Percentiles rank a stretch among this genome's conserved stretches.
phyloP scores from a whole-genome alignment of 768 basidiomycete genomes.

The Naganishia vishniacii region DNA sequence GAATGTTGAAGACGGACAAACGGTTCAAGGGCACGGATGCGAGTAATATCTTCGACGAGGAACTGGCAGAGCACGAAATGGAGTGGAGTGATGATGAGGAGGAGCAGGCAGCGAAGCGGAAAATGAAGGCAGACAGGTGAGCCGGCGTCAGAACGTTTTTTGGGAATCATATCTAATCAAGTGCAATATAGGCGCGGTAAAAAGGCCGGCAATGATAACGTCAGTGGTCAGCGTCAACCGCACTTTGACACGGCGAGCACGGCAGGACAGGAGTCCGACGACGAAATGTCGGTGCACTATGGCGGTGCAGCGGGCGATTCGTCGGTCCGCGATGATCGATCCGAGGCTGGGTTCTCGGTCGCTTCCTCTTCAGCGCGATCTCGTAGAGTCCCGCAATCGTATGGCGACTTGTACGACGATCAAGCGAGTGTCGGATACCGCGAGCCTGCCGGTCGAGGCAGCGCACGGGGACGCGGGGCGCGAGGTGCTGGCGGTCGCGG shows the following conservation, averaged over 20 bases:
- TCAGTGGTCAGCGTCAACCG: neutral
- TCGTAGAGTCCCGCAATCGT: slow-evolving; percentile 6
- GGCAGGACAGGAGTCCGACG: slow-evolving; percentile 2
- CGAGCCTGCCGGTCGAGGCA: neutral
- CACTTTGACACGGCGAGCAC: slow-evolving; percentile 18
- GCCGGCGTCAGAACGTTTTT: neutral
- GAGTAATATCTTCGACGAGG: slow-evolving; percentile 89
- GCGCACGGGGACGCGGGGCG: slow-evolving; percentile 1
- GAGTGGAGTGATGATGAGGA: slow-evolving; percentile 96
- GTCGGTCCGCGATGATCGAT: slow-evolving; percentile 12
- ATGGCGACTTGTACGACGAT: slow-evolving; percentile 13
- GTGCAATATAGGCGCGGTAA: neutral
- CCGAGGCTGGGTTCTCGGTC: slow-evolving; percentile 12
- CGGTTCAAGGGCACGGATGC: slow-evolving; percentile 82
- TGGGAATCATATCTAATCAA: neutral
- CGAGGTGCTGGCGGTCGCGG: slow-evolving; percentile 23
- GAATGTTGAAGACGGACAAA: slow-evolving; percentile 56
- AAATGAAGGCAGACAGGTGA: slow-evolving; percentile 51
- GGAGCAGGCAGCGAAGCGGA: slow-evolving; percentile 67
- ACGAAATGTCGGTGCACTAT: slow-evolving; percentile 18
- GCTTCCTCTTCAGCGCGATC: slow-evolving; percentile 14
- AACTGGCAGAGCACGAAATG: slow-evolving; percentile 77
- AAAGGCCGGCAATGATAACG: neutral
- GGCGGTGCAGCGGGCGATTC: neutral
- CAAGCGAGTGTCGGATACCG: slow-evolving; percentile 17